Base-by-base conservation (phyloP, 352 stramenopile genomes). In the Globisporangium nodosum region DNA sequence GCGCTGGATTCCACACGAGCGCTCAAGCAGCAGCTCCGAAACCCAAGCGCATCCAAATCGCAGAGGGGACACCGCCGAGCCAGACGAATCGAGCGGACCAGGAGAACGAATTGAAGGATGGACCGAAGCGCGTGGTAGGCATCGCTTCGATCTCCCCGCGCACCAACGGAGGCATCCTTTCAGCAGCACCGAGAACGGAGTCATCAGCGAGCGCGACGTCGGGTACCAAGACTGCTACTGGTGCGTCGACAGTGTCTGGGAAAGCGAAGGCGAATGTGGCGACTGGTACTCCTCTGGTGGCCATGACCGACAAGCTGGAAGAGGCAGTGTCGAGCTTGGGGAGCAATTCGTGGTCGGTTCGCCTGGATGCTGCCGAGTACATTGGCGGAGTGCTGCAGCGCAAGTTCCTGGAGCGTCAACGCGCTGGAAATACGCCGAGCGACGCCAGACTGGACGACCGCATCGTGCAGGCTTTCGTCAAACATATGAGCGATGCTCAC, bases 401-500 rank as follows among this genome's bases (percentile, higher is more conserved):
- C 5, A 61, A 60, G 5, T 30, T 68, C 3, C 61, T 54, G 13
- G 39, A 47, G 35, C 31, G 46, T 5, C 21, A 61, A 48, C 49
- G 49, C 16, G 50, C 31, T 3, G 54, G 42, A 21, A 52, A 31
- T 4, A 31, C 45, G 27, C 54, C 21, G 12, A 61, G 18, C 51
- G 67, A 77, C 47, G 27, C 45, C 58, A 85, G 84, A 39, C 56
- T 88, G 35, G 79, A 91, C 47, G 78, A 76, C n/a, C 73, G 74
- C 6, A 74, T 90, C 30, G 47, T 90, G 15, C 40, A 54, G 0
- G 68, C 66, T 1, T 81, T 88, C 18, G 72, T 92, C 24, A 78
- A 85, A 18, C 79, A 89, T 62, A 52, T 94, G 21, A 75, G 65
- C 9, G 85, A 94, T 47, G 57, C 70, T 18, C 85, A 94, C 33